A percentile compares a stretch with the other conserved stretches of the same genome.
Conservation (phyloP, 768 basidiomycete genomes). For the Tylopilus balloui region DNA sequence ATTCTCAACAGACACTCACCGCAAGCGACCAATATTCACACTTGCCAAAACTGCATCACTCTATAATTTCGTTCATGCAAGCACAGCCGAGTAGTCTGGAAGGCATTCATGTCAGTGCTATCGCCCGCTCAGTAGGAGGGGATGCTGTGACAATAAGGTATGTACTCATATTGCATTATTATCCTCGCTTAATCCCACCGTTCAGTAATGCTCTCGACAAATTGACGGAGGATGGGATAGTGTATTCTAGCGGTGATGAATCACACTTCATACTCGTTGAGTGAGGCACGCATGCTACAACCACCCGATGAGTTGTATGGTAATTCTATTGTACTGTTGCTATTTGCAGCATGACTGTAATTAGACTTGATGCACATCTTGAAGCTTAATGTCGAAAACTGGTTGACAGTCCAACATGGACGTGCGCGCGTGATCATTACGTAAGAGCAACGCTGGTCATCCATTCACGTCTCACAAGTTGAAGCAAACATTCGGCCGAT, state of each 20-base stretch:
- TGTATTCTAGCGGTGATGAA: slow-evolving; percentile 80
- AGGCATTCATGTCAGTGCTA: slow-evolving; percentile 70
- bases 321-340: background rate
- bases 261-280: slow-evolving; percentile 65
- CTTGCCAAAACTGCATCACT: slow-evolving; percentile 54
- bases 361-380: too few species aligned
- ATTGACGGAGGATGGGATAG: slow-evolving; percentile 74
- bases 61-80: slow-evolving; percentile 64
- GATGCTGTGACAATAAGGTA: slow-evolving; percentile 64
- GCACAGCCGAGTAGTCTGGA: slow-evolving; percentile 45
- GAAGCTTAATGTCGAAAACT: too few species aligned
- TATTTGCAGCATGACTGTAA: background rate
- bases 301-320: background rate
- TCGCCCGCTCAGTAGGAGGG: slow-evolving; percentile 60
- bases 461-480: background rate
- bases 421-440: background rate
- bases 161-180: slow-evolving; percentile 5
- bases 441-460: too few species aligned
- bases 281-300: slow-evolving; percentile 1
- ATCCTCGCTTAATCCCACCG: background rate
- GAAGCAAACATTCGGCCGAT: background rate
- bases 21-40: slow-evolving; percentile 47
- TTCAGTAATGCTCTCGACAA: slow-evolving; percentile 66
- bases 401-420: background rate
- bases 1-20: slow-evolving; percentile 35